A percentile compares a stretch with the other conserved stretches of the same genome.
Conservation (phyloP, 495 filamentous ascomycete species). For the Daldinia decipiens region DNA sequence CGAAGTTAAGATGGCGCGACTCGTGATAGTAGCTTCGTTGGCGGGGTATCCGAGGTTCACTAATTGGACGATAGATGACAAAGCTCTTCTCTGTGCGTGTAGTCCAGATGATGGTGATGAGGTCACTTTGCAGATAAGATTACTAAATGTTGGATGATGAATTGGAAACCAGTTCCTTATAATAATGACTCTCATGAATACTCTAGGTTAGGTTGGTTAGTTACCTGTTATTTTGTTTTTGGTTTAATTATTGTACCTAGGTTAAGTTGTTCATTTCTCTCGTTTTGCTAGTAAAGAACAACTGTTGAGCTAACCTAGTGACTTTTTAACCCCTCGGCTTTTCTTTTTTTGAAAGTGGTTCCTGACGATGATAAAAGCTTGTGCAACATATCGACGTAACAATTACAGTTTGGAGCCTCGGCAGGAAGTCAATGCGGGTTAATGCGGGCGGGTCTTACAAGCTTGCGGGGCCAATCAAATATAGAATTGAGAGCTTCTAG, state of each 20-base stretch:
- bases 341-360: neutral
- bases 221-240: no score
- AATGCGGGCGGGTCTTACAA: neutral
- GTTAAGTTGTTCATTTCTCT: neutral
- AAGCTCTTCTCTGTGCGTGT: conserved; percentile 11
- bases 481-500: neutral
- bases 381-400: conserved; percentile 14
- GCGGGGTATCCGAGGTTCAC: conserved; percentile 31
- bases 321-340: no score
- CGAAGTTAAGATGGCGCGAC: conserved; percentile 16
- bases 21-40: conserved; percentile 23
- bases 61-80: conserved; percentile 22
- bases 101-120: conserved; percentile 11
- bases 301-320: neutral
- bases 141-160: conserved; percentile 11
- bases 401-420: neutral
- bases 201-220: conserved; percentile 2
- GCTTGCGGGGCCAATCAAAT: neutral
- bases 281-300: neutral
- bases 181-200: conserved; percentile 33
- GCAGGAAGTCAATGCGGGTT: conserved; percentile 5
- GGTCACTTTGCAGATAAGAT: conserved; percentile 32
- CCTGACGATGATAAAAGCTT: neutral
- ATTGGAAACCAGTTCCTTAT: conserved; percentile 34
- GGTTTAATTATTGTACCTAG: neutral